Evolutionary conservation across 495 filamentous ascomycete genomes (phyloP).

Genomic region (Aspergillus nidulans): DNA sequence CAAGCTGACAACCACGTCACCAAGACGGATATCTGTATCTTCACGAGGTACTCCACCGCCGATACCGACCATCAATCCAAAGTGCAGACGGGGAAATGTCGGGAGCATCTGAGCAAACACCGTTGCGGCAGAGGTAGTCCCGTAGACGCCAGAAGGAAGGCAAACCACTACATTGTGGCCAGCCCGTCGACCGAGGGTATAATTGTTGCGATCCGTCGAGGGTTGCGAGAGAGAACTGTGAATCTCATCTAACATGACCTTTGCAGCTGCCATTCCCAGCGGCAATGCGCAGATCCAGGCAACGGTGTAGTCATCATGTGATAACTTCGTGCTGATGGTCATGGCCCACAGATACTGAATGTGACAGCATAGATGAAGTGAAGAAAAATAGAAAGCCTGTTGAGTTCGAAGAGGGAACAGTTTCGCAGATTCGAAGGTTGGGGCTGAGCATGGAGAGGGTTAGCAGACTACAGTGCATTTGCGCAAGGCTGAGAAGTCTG

Average conservation of each 20-base stretch:
- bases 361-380: background rate
- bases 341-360: background rate
- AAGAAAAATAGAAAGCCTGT: background rate
- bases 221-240: constrained; percentile 18
- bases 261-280: constrained; percentile 27
- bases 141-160: constrained; percentile 24
- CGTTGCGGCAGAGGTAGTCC: constrained; percentile 23
- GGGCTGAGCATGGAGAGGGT: background rate
- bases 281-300: constrained; percentile 7
- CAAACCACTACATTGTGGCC: constrained; percentile 33
- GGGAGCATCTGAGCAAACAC: constrained; percentile 20
- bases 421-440: background rate
- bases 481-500: no score
- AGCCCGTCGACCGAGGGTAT: constrained; percentile 26
- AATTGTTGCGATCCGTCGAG: constrained; percentile 24
- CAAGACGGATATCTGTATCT: constrained; percentile 27
- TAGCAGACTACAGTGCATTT: no score
- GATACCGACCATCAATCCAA: constrained; percentile 34
- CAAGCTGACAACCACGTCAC: constrained; percentile 34
- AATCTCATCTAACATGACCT: constrained; percentile 25
- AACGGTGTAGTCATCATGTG: background rate
- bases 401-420: background rate
- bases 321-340: background rate
- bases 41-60: constrained; percentile 28
- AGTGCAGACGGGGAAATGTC: constrained; percentile 22